Conservation (phyloP, 345 rosid species). For the Sonneratia caseolaris region DNA sequence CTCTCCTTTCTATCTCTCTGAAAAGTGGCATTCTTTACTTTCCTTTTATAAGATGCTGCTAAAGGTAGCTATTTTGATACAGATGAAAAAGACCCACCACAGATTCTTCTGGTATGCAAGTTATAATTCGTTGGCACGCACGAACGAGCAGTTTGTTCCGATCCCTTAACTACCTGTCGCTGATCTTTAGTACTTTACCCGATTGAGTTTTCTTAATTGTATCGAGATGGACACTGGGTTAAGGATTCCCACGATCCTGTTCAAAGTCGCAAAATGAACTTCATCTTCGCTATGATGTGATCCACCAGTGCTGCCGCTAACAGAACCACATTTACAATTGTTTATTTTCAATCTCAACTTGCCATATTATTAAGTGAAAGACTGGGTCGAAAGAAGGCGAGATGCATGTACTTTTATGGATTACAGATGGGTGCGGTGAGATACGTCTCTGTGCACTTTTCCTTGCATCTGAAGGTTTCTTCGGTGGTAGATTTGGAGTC, state of each 20-base stretch:
- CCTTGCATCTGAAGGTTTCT: slow-evolving; percentile 1
- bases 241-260: not conserved
- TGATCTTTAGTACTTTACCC: not conserved
- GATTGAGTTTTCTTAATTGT: not conserved
- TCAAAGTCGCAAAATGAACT: not conserved
- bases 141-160: not conserved
- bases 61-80: not conserved
- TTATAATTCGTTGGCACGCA: not conserved
- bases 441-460: not conserved
- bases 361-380: not conserved
- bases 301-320: not conserved
- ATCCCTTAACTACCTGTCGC: not conserved
- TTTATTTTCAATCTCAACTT: not conserved
- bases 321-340: not conserved
- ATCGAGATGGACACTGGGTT: not conserved
- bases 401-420: not conserved
- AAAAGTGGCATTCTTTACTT: not conserved
- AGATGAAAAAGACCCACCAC: not conserved
- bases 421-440: not conserved
- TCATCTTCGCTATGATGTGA: not conserved
- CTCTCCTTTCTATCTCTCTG: not conserved
- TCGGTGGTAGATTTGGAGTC: not conserved
- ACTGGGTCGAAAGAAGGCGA: not conserved
- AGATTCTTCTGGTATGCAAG: not conserved
- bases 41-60: not conserved